Base-by-base conservation (phyloP, 805 yeast species). In the Tetrapisispora fleetii region DNA sequence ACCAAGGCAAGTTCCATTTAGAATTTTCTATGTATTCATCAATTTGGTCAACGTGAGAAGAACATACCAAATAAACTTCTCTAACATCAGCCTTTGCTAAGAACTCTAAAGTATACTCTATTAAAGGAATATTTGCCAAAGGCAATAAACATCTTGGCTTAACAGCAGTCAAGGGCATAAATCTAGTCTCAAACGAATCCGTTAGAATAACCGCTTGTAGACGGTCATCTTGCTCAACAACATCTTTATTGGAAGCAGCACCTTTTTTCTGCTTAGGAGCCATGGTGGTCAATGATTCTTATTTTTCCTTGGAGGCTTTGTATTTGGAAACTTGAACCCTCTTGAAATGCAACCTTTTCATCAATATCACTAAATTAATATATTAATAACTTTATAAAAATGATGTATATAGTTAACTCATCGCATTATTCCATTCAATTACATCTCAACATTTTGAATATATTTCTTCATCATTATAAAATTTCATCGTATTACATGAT, bases 51-150 rank as follows among this genome's bases (percentile, higher is more conserved):
- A 95, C 93, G 63, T 91, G 97, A 13, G 95, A 73, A 44, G 93
- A 81, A 67, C 97, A 90, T 77, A 90, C 83, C 53, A 93, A 70
- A 62, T 79, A 88, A 4, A 93, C 97, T 60, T 93, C 97, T 53
- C 80, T 79, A 33, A 89, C 96, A 30, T 88, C 87, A 3, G 95
- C 88, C 55, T 80, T 83, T 11, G 97, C 96, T 42, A 93, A 73
- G 62, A 93, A 93, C 68, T 93, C 98, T 47, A 93, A 71, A 2
- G 99, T 93, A 65, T 93, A 93, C 64, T 93, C 98, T 52, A 93
- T 79, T 60, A 93, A 75, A 10, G 99, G 99, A 18, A 87, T 87
- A 61, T 90, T 91, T 28, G 95, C 96, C 50, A 93, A 69, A 2
- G 97, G 97, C 52, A 93, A 72, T 39, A 93, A 72, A 69, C 99